phyloP scores from a whole-genome alignment of 2,329 filamentous ascomycete genomes.

The Rugonectria rugulosa region DNA sequence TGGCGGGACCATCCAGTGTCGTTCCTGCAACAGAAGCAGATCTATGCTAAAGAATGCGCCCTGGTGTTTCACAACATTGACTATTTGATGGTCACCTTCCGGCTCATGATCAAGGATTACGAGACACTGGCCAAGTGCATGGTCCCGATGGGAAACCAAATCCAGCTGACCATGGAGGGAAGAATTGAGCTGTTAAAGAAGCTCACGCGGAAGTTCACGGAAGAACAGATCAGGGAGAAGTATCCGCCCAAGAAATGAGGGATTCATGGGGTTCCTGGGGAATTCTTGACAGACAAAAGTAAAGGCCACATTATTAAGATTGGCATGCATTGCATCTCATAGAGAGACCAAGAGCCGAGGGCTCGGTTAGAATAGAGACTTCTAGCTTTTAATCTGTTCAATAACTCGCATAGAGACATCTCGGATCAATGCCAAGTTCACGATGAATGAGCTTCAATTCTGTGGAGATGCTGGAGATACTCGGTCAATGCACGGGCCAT shows the following conservation, averaged over 20 bases:
- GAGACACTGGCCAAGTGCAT: constrained; percentile 71
- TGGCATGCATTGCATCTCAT: too few relatives aligned
- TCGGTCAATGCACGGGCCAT: constrained; percentile 33
- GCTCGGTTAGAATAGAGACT: too few relatives aligned
- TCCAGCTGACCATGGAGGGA: constrained; percentile 65
- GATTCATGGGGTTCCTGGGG: not conserved
- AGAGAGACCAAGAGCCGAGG: too few relatives aligned
- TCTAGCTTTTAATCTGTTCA: too few relatives aligned
- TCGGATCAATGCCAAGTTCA: not conserved
- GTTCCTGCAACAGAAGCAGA: constrained; percentile 73
- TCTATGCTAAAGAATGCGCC: constrained; percentile 71
- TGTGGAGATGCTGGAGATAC: constrained; percentile 9
- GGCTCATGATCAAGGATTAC: constrained; percentile 76
- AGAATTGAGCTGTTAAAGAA: constrained; percentile 30
- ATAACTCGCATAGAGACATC: too few relatives aligned
- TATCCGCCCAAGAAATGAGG: constrained; percentile 21
- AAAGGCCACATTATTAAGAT: too few relatives aligned
- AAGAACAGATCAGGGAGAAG: constrained; percentile 36
- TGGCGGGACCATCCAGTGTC: constrained; percentile 82
- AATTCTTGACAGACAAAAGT: too few relatives aligned
- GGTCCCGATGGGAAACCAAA: constrained; percentile 78
- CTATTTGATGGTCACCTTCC: constrained; percentile 77
- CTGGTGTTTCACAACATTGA: constrained; percentile 84
- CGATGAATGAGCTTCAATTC: not conserved
- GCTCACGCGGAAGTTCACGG: constrained; percentile 35